Evolutionary conservation across 2,329 filamentous ascomycete genomes (phyloP), one percentile per base, ranked within the genome.

Genomic region (Cytospora paraplurivora): DNA sequence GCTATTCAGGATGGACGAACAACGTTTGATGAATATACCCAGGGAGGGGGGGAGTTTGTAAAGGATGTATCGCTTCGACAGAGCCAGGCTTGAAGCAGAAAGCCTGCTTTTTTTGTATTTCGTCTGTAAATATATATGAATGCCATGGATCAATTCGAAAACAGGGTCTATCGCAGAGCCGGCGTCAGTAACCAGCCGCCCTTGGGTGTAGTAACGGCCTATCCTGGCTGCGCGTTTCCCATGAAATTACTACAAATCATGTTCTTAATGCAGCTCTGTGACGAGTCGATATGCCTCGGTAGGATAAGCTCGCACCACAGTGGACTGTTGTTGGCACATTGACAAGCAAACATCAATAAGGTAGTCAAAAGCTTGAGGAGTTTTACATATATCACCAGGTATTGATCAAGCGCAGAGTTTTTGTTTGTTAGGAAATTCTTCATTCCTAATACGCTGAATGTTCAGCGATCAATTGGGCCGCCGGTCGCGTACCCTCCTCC

Each of bases 401-500:
- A 27, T 11, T 27, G 13, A 61, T 11, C 38, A 21, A 12, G 50
- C 7, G 51, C 44, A n/a, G 1, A 15, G 8, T 15, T 11, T 10
- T 51, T 10, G 38, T 37, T 60, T 49, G 17, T 51, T 60, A 54
- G 58, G 51, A 55, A 35, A 15, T 55, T 8, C 55, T 60, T 53
- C 51, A 61, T 61, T 55, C 59, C 51, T 61, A 38, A 12, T 38
- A 60, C 27, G 50, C 37, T 52, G 13, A 12, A 10, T 1, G 38
- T 54, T 60, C 50, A 54, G 54, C 44, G 15, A 32, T 37, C 44
- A 55, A 41, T 38, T 50, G 49, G 38, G 51, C 38, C 59, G 59
- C 51, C 59, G 19, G 10, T 61, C 59, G 37, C 59, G 59, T n/a
- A 38, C 34, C 59, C 59, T 61, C 41, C 37, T 55, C 51, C 59